These are phyloP conservation scores for Podaxis sp. DNA, from an alignment of 768 basidiomycete genomes.

Conservation along the genomic window DNA sequence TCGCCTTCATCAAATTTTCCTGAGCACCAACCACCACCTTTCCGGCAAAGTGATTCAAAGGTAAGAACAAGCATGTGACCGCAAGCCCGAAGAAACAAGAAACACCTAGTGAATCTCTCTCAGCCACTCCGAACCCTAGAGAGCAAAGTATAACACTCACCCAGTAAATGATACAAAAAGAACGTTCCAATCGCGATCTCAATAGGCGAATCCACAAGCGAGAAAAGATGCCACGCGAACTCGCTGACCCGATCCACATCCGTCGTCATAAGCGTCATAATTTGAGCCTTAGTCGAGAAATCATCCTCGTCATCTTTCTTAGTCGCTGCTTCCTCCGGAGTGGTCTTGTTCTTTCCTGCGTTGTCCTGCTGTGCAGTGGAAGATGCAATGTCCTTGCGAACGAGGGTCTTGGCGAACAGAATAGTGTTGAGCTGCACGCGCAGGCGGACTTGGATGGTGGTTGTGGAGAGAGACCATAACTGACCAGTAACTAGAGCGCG, in stretches of 20 bases:
- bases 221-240: conserved; percentile 76
- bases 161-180: conserved; percentile 78
- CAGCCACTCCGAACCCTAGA: neutral
- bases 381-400: conserved; percentile 82
- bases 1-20: conserved; percentile 87
- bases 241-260: conserved; percentile 91
- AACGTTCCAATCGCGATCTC: conserved; percentile 73
- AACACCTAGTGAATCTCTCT: conserved; percentile 36
- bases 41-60: conserved; percentile 83
- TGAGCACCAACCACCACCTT: conserved; percentile 70
- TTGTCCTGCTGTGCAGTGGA: conserved; percentile 34
- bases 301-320: conserved; percentile 48
- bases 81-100: conserved; percentile 80
- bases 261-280: conserved; percentile 96
- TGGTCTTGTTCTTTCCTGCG: conserved; percentile 15
- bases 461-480: conserved; percentile 69
- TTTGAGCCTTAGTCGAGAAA: conserved; percentile 70
- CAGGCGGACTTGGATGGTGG: conserved; percentile 67
- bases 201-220: conserved; percentile 79
- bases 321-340: conserved; percentile 18
- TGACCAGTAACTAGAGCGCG: conserved; percentile 55
- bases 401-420: conserved; percentile 82
- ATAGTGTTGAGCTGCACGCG: conserved; percentile 81
- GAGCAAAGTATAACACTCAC: conserved; percentile 30
- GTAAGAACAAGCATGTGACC: conserved; percentile 68